Conservation (phyloP, 1,284 basidiomycete genomes). For the Ustilago loliicola region DNA sequence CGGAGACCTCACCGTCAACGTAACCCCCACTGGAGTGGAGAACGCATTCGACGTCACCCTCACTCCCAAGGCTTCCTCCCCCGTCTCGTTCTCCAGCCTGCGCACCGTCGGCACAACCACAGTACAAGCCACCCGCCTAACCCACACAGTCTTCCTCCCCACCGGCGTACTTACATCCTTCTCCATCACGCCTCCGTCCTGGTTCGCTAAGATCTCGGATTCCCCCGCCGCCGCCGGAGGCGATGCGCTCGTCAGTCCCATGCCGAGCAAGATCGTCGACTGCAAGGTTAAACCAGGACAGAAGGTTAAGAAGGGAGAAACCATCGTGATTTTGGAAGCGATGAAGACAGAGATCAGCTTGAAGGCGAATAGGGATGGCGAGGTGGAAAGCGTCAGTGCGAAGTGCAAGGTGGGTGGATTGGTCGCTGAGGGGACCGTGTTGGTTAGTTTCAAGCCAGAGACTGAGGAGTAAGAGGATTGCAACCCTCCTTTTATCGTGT, state of each 20-base stretch:
- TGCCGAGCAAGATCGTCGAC: conserved; percentile 75
- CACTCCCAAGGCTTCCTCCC: neutral
- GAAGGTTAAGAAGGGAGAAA: conserved; percentile 82
- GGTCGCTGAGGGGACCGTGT: conserved; percentile 85
- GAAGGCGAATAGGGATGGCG: conserved; percentile 78
- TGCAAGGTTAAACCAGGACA: conserved; percentile 83
- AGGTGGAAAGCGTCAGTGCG: conserved; percentile 76
- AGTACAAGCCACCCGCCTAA: conserved; percentile 1
- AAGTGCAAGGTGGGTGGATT: conserved; percentile 81
- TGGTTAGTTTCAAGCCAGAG: conserved; percentile 76
- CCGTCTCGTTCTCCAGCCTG: conserved; percentile 75
- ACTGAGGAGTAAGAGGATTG: conserved; percentile 2
- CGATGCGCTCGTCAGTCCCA: conserved; percentile 26
- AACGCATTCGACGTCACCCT: conserved; percentile 12
- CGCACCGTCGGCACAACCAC: conserved; percentile 8
- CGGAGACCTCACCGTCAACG: conserved; percentile 16
- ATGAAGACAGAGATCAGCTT: conserved; percentile 87
- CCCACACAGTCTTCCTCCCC: conserved; percentile 33
- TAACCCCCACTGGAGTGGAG: neutral
- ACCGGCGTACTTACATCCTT: conserved; percentile 24
- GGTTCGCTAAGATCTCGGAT: conserved; percentile 32
- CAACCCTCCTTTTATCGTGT: too few relatives aligned
- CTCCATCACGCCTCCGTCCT: conserved; percentile 13
- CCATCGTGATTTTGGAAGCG: conserved; percentile 86
- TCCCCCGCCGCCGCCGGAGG: neutral